These are phyloP conservation scores for Metarhizium sp. DNA, from an alignment of 2,329 filamentous ascomycete genomes.

Conservation along the genomic window DNA sequence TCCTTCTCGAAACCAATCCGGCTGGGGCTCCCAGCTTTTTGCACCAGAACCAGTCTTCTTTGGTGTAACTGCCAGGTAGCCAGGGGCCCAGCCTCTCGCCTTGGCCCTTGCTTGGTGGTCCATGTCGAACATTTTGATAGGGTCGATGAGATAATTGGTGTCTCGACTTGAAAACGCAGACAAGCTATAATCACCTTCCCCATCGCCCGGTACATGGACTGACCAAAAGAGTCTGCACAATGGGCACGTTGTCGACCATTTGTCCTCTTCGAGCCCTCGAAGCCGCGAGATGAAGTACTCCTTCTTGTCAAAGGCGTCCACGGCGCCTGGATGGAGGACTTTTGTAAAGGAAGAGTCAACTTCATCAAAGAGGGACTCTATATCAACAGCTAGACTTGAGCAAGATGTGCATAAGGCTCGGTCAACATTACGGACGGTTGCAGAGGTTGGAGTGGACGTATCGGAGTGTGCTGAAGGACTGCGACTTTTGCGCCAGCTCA, in stretches of 20 bases:
- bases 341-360: slow-evolving; percentile 20
- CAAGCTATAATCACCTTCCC: slow-evolving; percentile 19
- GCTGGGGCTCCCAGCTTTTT: slow-evolving; percentile 19
- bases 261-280: slow-evolving; percentile 20
- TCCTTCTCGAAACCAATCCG: slow-evolving; percentile 22
- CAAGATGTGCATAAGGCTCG: slow-evolving; percentile 21
- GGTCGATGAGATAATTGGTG: slow-evolving; percentile 24
- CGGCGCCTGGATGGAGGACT: slow-evolving; percentile 17
- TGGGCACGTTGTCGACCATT: slow-evolving; percentile 23
- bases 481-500: slow-evolving; percentile 26
- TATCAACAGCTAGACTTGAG: slow-evolving; percentile 22
- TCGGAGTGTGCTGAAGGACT: slow-evolving; percentile 26
- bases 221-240: slow-evolving; percentile 25
- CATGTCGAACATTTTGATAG: slow-evolving; percentile 20
- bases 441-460: slow-evolving; percentile 8
- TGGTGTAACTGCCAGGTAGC: slow-evolving; percentile 23
- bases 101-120: slow-evolving; percentile 19
- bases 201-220: slow-evolving; percentile 21
- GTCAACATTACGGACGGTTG: slow-evolving; percentile 17
- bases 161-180: slow-evolving; percentile 25
- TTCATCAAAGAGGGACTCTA: slow-evolving; percentile 22
- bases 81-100: slow-evolving; percentile 18
- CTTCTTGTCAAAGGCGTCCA: slow-evolving; percentile 21
- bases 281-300: slow-evolving; percentile 20
- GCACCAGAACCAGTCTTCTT: slow-evolving; percentile 20